Conservation (phyloP, 2,329 filamentous ascomycete species). For the Fusarium sp. region DNA sequence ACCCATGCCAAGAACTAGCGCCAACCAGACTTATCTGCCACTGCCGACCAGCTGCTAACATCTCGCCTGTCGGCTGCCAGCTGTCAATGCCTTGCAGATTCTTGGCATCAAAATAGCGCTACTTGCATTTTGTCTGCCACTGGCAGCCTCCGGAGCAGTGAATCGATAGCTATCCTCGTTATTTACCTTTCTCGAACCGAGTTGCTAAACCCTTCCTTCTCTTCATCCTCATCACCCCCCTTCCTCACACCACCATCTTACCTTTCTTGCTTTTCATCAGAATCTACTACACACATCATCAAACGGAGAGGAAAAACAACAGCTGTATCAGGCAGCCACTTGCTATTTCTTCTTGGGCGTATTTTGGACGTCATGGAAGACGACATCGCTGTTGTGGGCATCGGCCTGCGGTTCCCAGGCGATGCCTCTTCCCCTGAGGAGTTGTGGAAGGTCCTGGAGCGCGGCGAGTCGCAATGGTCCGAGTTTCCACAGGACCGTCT, state of each 20-base stretch:
- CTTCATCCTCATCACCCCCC: constrained; percentile 4
- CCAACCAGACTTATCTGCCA: constrained; percentile 7
- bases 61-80: constrained; percentile 1
- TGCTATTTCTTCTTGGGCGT: not conserved
- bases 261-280: constrained; percentile 1
- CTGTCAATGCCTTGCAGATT: not conserved
- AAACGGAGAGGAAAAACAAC: not conserved
- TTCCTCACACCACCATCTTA: not conserved
- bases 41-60: constrained; percentile 9
- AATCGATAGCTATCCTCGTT: not conserved
- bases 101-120: constrained; percentile 2
- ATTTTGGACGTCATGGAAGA: constrained; percentile 49
- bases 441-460: constrained; percentile 65
- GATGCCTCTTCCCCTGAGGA: constrained; percentile 60
- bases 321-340: not conserved
- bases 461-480: constrained; percentile 63
- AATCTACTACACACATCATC: not conserved
- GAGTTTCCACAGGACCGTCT: constrained; percentile 65
- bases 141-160: not conserved
- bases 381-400: constrained; percentile 68
- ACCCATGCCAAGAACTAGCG: not conserved
- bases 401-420: constrained; percentile 68
- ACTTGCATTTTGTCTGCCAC: not conserved
- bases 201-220: not conserved
- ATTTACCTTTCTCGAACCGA: not conserved